Evolutionary conservation across 1,139 yeast genomes (phyloP).

Genomic region (Scheffersomyces illinoinensis): DNA sequence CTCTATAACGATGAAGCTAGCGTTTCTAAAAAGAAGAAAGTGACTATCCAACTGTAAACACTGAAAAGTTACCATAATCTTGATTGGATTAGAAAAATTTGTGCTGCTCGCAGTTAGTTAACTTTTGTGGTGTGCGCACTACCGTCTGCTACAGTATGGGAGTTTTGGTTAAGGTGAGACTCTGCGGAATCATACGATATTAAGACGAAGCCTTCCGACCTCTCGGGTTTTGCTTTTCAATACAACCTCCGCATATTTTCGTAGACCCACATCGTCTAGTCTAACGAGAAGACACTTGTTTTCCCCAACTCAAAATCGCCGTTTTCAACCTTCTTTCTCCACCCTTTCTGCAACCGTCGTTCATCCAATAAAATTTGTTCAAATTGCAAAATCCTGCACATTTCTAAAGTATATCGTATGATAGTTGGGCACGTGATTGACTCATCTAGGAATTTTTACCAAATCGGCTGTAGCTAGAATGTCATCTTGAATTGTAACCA

Average conservation of each 20-base stretch:
- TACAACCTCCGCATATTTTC: too few relatives aligned
- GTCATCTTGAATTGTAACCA: background rate
- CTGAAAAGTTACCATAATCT: background rate
- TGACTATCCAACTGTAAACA: background rate
- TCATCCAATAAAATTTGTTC: background rate
- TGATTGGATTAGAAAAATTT: background rate
- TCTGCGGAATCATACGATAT: background rate
- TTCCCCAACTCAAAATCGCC: background rate
- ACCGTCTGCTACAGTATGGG: background rate
- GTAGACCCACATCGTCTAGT: background rate
- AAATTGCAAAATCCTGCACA: background rate
- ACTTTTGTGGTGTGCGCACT: background rate
- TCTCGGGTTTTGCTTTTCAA: background rate
- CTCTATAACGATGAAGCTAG: background rate
- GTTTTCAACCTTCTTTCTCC: background rate
- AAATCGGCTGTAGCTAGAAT: background rate
- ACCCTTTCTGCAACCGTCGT: background rate
- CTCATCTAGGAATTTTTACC: background rate
- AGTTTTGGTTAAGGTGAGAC: background rate
- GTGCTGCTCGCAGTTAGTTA: background rate
- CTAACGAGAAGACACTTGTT: background rate
- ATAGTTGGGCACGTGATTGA: background rate
- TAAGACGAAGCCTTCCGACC: background rate
- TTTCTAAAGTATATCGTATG: background rate
- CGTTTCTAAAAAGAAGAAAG: background rate